A percentile compares a stretch with the other conserved stretches of the same genome.
These are phyloP conservation scores for Zizania palustris DNA, from an alignment of 202 grass and related monocot species.

Conservation along the genomic window DNA sequence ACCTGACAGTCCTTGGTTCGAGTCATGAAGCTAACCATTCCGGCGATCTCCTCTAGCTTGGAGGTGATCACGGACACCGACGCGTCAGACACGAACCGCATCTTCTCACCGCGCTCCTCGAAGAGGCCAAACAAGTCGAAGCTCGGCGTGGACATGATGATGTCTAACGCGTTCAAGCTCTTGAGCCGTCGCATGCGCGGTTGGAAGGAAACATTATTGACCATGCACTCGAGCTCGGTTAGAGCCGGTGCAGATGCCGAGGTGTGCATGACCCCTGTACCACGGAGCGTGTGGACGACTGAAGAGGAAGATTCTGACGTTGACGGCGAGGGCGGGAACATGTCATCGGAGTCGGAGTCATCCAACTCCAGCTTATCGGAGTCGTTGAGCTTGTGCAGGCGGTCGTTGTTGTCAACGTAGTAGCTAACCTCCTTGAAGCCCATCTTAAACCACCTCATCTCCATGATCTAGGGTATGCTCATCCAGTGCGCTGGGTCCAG, in stretches of 20 bases:
- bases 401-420: conserved; percentile 55
- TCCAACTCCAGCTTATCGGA: neutral
- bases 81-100: conserved; percentile 48
- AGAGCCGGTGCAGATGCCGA: conserved; percentile 50
- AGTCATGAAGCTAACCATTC: conserved; percentile 51
- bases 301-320: conserved; percentile 4
- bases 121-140: conserved; percentile 73
- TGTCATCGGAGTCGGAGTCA: conserved; percentile 27
- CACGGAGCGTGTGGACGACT: neutral
- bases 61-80: conserved; percentile 53
- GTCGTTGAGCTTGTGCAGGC: conserved; percentile 34
- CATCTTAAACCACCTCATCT: conserved; percentile 63
- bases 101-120: conserved; percentile 63
- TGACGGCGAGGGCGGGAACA: neutral
- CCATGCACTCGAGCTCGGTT: conserved; percentile 15
- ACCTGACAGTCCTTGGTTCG: conserved; percentile 59
- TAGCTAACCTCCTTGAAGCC: conserved; percentile 52
- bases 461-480: conserved; percentile 57
- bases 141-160: conserved; percentile 61
- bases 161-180: conserved; percentile 76
- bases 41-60: conserved; percentile 64
- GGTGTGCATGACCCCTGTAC: conserved; percentile 27
- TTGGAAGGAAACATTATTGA: neutral
- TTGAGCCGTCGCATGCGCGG: conserved; percentile 41
- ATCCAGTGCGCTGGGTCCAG: conserved; percentile 46